Conservation (phyloP, 2,329 filamentous ascomycete genomes). For the Dendryphion nanum region DNA sequence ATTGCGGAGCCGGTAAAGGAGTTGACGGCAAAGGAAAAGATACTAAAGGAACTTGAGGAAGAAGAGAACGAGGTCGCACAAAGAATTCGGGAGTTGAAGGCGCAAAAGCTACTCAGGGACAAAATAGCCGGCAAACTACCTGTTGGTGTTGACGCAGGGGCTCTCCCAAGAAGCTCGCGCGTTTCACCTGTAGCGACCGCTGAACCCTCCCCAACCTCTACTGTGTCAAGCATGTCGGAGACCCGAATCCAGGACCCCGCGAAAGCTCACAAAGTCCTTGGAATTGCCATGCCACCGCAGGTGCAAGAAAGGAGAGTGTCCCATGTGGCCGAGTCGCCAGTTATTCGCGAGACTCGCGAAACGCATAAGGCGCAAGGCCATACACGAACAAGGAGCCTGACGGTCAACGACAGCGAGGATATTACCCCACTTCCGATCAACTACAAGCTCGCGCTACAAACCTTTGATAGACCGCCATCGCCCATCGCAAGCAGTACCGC, state of each 20-base stretch:
- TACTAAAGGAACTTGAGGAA: slow-evolving; percentile 32
- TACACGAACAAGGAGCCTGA: slow-evolving; percentile 30
- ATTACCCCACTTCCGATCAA: slow-evolving; percentile 39
- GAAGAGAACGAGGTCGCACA: slow-evolving; percentile 58
- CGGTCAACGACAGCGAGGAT: slow-evolving; percentile 33
- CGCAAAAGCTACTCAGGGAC: slow-evolving; percentile 56
- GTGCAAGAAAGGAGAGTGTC: slow-evolving; percentile 18
- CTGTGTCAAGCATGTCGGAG: slow-evolving; percentile 33
- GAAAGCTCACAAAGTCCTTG: slow-evolving; percentile 45
- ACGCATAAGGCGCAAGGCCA: slow-evolving; percentile 16
- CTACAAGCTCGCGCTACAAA: slow-evolving; percentile 39
- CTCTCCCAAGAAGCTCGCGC: slow-evolving; percentile 33
- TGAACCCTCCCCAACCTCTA: slow-evolving; percentile 31
- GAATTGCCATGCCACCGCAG: slow-evolving; percentile 26
- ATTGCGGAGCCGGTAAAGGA: slow-evolving; percentile 8
- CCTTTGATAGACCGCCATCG: slow-evolving; percentile 22
- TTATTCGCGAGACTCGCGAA: slow-evolving; percentile 14
- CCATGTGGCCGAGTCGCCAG: slow-evolving; percentile 10
- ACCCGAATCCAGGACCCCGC: slow-evolving; percentile 26
- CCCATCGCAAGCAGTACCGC: slow-evolving; percentile 18
- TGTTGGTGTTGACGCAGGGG: slow-evolving; percentile 40
- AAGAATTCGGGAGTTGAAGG: slow-evolving; percentile 57
- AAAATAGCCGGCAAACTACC: slow-evolving; percentile 36
- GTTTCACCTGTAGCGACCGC: slow-evolving; percentile 32
- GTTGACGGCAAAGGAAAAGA: slow-evolving; percentile 22